phyloP scores from a whole-genome alignment of 176 grass and related monocot genomes.

The Tillandsia leiboldiana region DNA sequence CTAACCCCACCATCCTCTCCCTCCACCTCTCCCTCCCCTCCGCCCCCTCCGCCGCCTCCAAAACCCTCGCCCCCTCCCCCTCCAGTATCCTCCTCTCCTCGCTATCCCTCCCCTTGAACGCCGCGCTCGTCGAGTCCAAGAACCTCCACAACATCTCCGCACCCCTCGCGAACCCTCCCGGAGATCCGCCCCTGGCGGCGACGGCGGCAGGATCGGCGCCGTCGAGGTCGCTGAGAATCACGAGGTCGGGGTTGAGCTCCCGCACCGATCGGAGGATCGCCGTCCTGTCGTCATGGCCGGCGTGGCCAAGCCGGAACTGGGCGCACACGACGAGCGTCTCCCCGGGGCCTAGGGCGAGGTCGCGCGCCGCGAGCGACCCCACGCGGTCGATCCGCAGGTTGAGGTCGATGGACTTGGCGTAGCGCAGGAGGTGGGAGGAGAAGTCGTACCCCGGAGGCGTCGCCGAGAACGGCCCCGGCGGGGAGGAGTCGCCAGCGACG shows the following conservation, averaged over 20 bases:
- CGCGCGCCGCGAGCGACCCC: conserved; percentile 12
- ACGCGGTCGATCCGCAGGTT: conserved; percentile 45
- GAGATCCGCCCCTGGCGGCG: conserved; percentile 16
- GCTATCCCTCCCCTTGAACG: conserved; percentile 77
- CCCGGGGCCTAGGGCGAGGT: conserved; percentile 4
- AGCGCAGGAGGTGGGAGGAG: conserved; percentile 69
- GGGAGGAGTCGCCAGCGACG: conserved; percentile 6
- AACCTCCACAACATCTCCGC: conserved; percentile 71
- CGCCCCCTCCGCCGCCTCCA: conserved; percentile 9
- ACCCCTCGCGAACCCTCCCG: conserved; percentile 38
- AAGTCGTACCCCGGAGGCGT: conserved; percentile 62
- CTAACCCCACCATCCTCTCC: conserved; percentile 48
- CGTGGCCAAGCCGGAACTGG: conserved; percentile 64
- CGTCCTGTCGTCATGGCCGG: conserved; percentile 23
- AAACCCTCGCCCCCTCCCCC: conserved; percentile 43
- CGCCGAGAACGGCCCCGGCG: conserved; percentile 44
- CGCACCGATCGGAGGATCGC: conserved; percentile 41
- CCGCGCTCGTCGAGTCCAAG: conserved; percentile 68
- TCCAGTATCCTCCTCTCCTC: conserved; percentile 58
- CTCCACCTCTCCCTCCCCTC: conserved; percentile 57
- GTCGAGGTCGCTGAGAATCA: conserved; percentile 81
- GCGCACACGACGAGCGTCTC: conserved; percentile 62
- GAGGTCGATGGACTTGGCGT: conserved; percentile 74
- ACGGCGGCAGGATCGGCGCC: background rate
- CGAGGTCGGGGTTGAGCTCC: conserved; percentile 49